Base-by-base conservation (phyloP, 768 basidiomycete species). In the Calocybe cyanea region DNA sequence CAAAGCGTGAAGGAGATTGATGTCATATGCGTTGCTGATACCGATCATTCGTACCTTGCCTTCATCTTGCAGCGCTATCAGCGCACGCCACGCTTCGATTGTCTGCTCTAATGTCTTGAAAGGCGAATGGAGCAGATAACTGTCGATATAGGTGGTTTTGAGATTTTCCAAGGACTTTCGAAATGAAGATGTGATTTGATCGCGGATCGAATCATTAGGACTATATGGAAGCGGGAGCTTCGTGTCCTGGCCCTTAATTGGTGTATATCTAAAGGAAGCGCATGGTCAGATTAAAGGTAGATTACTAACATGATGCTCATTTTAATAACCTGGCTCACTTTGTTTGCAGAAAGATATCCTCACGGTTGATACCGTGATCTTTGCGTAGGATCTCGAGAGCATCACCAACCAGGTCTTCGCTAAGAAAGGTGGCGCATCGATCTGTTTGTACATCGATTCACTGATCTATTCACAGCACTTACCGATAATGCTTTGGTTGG, bases 361-460 rank as follows among this genome's bases (percentile, higher is more conserved):
- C 76, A 4, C 91, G 78, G 44, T 75, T 76, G 44, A 87, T 72
- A 4, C 71, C 73, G 49, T 87, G 78, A 33, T 78, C 69, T 7
- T 67, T 72, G 50, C 75, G 65, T 19, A 90, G 65, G 20, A 69
- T 68, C 24, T 71, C 62, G 1, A 92, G 69, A 0, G 87, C 91
- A 43, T 80, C 76, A 4, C 91, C 91, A 2, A 92, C 88, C 1
- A 89, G 75, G 45, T 89, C 85, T 59, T 92, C 87, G 30, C 87
- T 87, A 37, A n/a, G 51, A 52, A 15, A 21, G 4, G 17, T 11
- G 15, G 34, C 36, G 38, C 19, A 28, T 35, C 7, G 34, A 35
- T 7, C n/a, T 6, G 14, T 5, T n/a, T 18, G 17, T 18, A 6
- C 34, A 19, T 18, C 37, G 4, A 17, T 9, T 34, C n/a, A n/a